A percentile compares a stretch with the other conserved stretches of the same genome.
Conservation (phyloP, 805 yeast species). For the Lipomyces chichibuensis region DNA sequence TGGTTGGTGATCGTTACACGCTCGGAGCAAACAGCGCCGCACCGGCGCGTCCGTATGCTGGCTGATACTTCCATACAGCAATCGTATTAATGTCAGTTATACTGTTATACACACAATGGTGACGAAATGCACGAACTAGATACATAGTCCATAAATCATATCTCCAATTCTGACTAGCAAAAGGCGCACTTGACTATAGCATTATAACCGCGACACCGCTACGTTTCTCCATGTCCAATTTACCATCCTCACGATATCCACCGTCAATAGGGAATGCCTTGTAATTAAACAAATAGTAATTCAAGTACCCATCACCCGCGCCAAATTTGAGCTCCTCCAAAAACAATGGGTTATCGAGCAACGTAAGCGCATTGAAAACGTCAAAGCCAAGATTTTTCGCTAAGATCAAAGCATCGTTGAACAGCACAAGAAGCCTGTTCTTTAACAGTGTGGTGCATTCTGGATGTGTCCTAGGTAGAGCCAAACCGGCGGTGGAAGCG, state of each 20-base stretch:
- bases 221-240: conserved; percentile 55
- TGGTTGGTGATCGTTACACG: too few species aligned
- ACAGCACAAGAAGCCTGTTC: conserved; percentile 61
- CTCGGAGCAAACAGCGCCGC: neutral
- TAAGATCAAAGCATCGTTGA: conserved; percentile 74
- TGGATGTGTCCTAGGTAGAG: conserved; percentile 43
- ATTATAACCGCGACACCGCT: conserved; percentile 92
- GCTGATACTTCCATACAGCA: neutral
- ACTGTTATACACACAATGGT: neutral
- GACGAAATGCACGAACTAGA: neutral
- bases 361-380: conserved; percentile 89
- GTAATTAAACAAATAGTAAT: conserved; percentile 91
- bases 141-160: neutral
- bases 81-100: neutral
- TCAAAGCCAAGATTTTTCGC: conserved; percentile 73
- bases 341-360: conserved; percentile 86
- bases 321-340: conserved; percentile 85
- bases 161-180: neutral
- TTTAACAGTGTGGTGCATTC: conserved; percentile 53
- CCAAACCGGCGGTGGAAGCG: conserved; percentile 68
- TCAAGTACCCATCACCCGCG: conserved; percentile 87
- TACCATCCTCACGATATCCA: conserved; percentile 66
- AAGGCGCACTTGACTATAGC: conserved; percentile 45
- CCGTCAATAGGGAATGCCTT: conserved; percentile 78
- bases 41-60: neutral